Percentiles rank a stretch among this genome's conserved stretches.
These are phyloP conservation scores for Phoma sp. DNA, from an alignment of 2,329 filamentous ascomycete species.

Conservation along the genomic window DNA sequence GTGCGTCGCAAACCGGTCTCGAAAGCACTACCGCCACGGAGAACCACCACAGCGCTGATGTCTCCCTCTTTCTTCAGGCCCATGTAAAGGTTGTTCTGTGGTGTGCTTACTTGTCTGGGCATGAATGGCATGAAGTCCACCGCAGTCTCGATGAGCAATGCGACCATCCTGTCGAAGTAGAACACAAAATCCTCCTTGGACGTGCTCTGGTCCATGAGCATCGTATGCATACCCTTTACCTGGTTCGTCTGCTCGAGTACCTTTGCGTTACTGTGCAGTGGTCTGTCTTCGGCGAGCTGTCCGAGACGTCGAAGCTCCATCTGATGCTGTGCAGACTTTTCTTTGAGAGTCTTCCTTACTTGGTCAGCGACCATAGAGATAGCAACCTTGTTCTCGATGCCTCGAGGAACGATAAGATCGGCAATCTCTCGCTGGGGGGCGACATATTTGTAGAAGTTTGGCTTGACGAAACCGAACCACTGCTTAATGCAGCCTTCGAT, in stretches of 20 bases:
- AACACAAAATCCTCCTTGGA: conserved; percentile 92
- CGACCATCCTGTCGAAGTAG: conserved; percentile 89
- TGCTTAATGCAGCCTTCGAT: conserved; percentile 97
- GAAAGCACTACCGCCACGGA: conserved; percentile 86
- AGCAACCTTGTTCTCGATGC: conserved; percentile 92
- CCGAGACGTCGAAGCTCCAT: conserved; percentile 79
- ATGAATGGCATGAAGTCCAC: conserved; percentile 67
- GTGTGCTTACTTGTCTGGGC: conserved; percentile 69
- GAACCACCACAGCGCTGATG: conserved; percentile 74
- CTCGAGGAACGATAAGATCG: conserved; percentile 94
- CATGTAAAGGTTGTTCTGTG: conserved; percentile 70
- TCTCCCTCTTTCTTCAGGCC: conserved; percentile 75
- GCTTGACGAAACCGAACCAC: conserved; percentile 96
- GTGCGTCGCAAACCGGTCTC: conserved; percentile 88
- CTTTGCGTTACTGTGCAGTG: conserved; percentile 76
- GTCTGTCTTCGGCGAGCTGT: conserved; percentile 70
- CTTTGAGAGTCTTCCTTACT: conserved; percentile 82
- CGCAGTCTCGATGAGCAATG: conserved; percentile 78
- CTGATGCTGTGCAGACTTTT: conserved; percentile 85
- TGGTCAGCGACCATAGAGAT: conserved; percentile 96
- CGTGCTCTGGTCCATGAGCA: conserved; percentile 81
- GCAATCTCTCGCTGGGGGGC: conserved; percentile 89
- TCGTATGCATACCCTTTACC: conserved; percentile 85
- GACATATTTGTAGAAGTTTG: conserved; percentile 93
- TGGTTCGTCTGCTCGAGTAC: conserved; percentile 79